Evolutionary conservation across 176 grass and related monocot genomes (phyloP).

Genomic region (Zea mays): DNA sequence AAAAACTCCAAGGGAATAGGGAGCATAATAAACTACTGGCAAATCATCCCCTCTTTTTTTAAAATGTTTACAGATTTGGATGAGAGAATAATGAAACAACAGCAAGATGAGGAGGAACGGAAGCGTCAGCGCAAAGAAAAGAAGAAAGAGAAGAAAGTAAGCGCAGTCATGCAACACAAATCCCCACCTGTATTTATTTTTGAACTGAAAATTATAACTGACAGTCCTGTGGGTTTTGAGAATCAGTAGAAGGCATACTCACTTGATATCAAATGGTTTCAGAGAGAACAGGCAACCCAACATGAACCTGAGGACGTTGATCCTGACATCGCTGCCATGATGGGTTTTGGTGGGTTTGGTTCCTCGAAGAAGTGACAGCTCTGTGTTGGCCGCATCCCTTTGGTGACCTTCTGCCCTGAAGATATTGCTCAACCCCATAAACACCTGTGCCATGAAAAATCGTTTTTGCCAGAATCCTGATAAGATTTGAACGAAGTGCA

Average conservation of each 20-base stretch:
- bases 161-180: neutral
- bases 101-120: conserved; percentile 90
- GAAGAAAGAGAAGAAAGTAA: conserved; percentile 95
- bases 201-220: conserved; percentile 1
- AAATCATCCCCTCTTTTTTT: neutral
- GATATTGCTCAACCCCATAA: neutral
- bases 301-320: conserved; percentile 74
- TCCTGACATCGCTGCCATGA: conserved; percentile 76
- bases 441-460: neutral
- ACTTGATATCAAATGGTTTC: conserved; percentile 16
- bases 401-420: neutral
- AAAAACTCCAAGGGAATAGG: neutral
- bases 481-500: neutral
- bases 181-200: neutral
- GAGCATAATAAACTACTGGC: neutral
- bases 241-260: conserved; percentile 30
- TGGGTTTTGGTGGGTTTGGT: conserved; percentile 75
- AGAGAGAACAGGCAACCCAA: conserved; percentile 65
- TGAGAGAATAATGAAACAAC: conserved; percentile 93
- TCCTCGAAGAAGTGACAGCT: conserved; percentile 62
- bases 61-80: conserved; percentile 67
- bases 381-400: neutral
- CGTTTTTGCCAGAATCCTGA: neutral
- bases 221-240: neutral
- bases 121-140: conserved; percentile 75